These are phyloP conservation scores for thale cress (Arabidopsis thaliana) DNA, from an alignment of 345 rosid genomes.

Conservation along the genomic window DNA sequence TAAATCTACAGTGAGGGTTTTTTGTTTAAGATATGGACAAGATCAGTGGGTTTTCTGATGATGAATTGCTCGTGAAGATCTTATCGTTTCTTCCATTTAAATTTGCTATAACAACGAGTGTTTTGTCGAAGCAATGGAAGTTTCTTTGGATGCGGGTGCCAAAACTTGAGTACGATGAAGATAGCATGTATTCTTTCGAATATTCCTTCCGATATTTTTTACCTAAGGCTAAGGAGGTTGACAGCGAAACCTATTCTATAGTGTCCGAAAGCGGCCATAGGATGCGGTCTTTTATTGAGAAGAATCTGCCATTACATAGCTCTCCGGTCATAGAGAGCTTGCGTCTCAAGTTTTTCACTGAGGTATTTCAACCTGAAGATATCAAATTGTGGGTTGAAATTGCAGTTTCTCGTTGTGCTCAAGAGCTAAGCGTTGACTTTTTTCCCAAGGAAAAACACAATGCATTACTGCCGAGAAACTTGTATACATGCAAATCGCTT, in stretches of 20 bases:
- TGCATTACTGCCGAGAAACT: neutral
- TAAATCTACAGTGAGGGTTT: too few relatives aligned
- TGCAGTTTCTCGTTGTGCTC: neutral
- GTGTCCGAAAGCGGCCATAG: neutral
- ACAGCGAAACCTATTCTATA: neutral
- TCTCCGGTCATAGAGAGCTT: neutral
- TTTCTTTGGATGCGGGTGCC: conserved; percentile 3
- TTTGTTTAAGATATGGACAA: neutral
- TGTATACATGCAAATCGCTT: conserved; percentile 10
- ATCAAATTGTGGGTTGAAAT: neutral
- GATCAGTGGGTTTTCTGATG: neutral
- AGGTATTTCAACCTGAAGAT: neutral
- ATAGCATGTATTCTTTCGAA: neutral
- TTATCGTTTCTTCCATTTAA: neutral
- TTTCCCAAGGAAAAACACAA: too few relatives aligned
- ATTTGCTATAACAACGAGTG: neutral
- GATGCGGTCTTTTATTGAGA: neutral
- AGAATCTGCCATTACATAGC: neutral
- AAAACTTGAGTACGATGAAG: neutral
- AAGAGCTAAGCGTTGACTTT: neutral
- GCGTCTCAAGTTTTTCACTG: neutral
- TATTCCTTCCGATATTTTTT: too few relatives aligned
- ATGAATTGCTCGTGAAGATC: neutral
- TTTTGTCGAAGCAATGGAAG: conserved; percentile 10
- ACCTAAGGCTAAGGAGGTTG: too few relatives aligned